phyloP scores from a whole-genome alignment of 2,329 filamentous ascomycete genomes.

The Pseudogymnoascus sp. region DNA sequence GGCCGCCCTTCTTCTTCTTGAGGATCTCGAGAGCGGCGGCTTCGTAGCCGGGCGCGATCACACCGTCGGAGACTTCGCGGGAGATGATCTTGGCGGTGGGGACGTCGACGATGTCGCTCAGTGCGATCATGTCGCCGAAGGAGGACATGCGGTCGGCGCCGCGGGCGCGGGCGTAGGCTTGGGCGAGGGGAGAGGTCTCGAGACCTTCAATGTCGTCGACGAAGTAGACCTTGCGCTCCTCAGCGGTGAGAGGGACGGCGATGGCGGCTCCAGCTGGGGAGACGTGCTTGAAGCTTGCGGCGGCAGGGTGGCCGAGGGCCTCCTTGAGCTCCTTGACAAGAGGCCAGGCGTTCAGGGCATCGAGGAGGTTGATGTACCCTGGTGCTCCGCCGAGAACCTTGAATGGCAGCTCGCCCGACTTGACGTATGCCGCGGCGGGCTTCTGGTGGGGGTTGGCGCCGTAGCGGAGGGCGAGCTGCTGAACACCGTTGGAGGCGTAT shows the following conservation, averaged over 20 bases:
- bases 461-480: constrained; percentile 83
- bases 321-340: constrained; percentile 92
- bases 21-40: constrained; percentile 82
- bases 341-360: constrained; percentile 94
- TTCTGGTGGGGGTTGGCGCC: constrained; percentile 98
- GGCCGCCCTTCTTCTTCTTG: constrained; percentile 96
- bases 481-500: constrained; percentile 77
- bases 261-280: constrained; percentile 95
- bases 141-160: constrained; percentile 98
- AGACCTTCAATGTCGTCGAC: constrained; percentile 90
- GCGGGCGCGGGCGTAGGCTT: constrained; percentile 91
- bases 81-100: constrained; percentile 96
- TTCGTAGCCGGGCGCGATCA: constrained; percentile 84
- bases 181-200: constrained; percentile 76
- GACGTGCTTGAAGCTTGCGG: constrained; percentile 98
- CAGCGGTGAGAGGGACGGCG: constrained; percentile 74
- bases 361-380: constrained; percentile 95
- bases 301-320: constrained; percentile 79
- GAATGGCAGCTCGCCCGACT: constrained; percentile 74
- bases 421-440: constrained; percentile 77
- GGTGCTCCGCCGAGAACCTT: constrained; percentile 84
- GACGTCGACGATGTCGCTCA: constrained; percentile 84
- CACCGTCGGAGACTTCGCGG: constrained; percentile 93
- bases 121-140: constrained; percentile 92
- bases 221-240: constrained; percentile 96